A percentile compares a stretch with the other conserved stretches of the same genome.
These are phyloP conservation scores for Diaporthe citriasiana DNA, from an alignment of 2,329 filamentous ascomycete species.

Conservation along the genomic window DNA sequence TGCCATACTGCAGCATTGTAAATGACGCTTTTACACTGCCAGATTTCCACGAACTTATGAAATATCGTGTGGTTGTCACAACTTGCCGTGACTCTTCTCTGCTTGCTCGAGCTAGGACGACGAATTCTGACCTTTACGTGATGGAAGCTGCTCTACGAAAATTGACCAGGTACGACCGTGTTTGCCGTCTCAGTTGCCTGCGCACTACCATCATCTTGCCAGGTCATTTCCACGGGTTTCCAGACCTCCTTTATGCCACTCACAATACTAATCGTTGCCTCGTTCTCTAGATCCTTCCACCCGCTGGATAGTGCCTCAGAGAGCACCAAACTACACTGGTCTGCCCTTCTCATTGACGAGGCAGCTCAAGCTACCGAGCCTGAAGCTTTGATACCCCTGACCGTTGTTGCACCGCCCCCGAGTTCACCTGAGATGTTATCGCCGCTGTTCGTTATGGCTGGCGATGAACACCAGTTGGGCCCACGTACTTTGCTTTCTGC, in stretches of 20 bases:
- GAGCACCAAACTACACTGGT: constrained; percentile 44
- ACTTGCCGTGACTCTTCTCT: constrained; percentile 46
- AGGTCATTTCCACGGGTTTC: not conserved
- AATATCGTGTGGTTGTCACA: constrained; percentile 45
- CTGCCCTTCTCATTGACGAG: constrained; percentile 47
- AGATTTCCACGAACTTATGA: constrained; percentile 43
- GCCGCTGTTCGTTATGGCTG: constrained; percentile 47
- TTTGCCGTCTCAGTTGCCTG: not conserved
- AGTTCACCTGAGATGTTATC: constrained; percentile 29
- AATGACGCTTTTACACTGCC: constrained; percentile 43
- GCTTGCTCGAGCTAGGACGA: constrained; percentile 44
- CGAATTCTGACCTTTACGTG: constrained; percentile 45
- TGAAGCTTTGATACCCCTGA: constrained; percentile 44
- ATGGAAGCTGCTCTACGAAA: constrained; percentile 38
- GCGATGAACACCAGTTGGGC: constrained; percentile 47
- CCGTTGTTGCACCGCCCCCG: constrained; percentile 44
- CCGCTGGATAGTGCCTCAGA: constrained; percentile 35
- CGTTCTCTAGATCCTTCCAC: constrained; percentile 35
- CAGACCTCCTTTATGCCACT: too few species aligned
- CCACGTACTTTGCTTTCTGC: constrained; percentile 43
- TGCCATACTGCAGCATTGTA: constrained; percentile 45
- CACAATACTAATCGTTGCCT: not conserved
- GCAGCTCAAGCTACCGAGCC: constrained; percentile 48
- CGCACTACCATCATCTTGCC: not conserved
- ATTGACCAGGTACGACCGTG: constrained; percentile 20